Percentiles rank a stretch among this genome's conserved stretches.
These are phyloP conservation scores for Asterella californica DNA, from an alignment of 225 moss, liverwort and hornwort species.

Conservation along the genomic window DNA sequence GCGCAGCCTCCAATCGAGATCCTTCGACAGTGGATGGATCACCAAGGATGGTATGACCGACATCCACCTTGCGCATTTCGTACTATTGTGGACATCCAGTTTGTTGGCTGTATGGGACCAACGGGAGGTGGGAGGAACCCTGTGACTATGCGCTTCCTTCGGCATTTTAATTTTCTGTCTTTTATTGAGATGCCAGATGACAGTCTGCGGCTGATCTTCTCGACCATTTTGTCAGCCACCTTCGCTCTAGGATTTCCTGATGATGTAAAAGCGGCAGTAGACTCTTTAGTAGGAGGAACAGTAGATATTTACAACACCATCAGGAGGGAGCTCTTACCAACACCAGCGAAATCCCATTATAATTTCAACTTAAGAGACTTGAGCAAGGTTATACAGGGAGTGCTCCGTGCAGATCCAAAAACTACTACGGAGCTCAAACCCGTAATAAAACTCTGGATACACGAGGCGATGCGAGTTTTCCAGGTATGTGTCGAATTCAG, in stretches of 20 bases:
- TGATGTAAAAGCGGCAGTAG: conserved; percentile 51
- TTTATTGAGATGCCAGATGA: conserved; percentile 80
- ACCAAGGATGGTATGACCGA: conserved; percentile 86
- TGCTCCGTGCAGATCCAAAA: conserved; percentile 54
- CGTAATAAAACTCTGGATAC: conserved; percentile 80
- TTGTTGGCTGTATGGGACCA: conserved; percentile 88
- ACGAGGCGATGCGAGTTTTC: conserved; percentile 89
- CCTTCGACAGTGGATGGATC: conserved; percentile 95
- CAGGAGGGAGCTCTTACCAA: conserved; percentile 78
- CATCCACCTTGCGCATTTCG: conserved; percentile 85
- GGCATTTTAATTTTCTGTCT: conserved; percentile 77
- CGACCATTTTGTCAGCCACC: conserved; percentile 70
- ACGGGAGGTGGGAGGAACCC: conserved; percentile 82
- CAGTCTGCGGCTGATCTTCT: conserved; percentile 66
- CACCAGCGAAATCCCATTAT: conserved; percentile 85
- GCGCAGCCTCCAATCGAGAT: conserved; percentile 97
- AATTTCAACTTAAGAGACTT: conserved; percentile 84
- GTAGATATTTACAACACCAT: conserved; percentile 83
- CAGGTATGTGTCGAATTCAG: conserved; percentile 40
- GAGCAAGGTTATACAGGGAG: conserved; percentile 87
- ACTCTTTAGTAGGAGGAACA: conserved; percentile 63
- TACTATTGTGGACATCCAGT: conserved; percentile 83
- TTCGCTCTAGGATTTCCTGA: conserved; percentile 49
- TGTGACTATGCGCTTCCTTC: conserved; percentile 76
- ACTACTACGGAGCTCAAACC: conserved; percentile 39